Evolutionary conservation across 352 stramenopile genomes (phyloP), one percentile per base, ranked within the genome.

Genomic region (Aphanomyces cochlioides): DNA sequence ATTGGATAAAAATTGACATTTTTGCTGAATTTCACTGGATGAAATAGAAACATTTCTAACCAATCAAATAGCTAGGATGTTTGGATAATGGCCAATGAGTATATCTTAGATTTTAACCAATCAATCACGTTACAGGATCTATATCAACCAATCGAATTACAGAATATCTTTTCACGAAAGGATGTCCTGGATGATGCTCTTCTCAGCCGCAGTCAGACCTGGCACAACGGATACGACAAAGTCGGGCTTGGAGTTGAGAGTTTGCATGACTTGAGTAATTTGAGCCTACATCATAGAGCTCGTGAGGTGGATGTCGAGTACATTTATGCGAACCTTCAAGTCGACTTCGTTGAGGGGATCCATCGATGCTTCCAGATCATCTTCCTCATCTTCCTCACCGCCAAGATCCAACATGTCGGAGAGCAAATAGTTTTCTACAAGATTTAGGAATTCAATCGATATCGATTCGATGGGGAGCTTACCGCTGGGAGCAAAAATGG

Each of bases 291-390:
- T 63, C 53, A 56, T 10, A 56, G 56, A 45, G 43, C 15, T 34
- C n/a, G 13, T 37, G 40, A 13, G 17, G 34, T 45, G 10, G 10
- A 65, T 34, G 21, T 28, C 7, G 43, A 47, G 15, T 37, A 6
- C 13, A 56, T 38, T 67, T 34, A 45, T 54, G 7, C 66, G 47
- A 74, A 92, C 83, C 81, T 90, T 93, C 19, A 93, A 74, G 37
- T 91, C 82, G 13, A 93, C 72, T 4, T 93, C 85, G 63, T 89
- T 91, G 21, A 93, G 73, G 17, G 85, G 82, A 57, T 93, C 85
- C 63, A 93, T 91, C 50, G 90, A 82, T 0, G 85, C 83, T 61
- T 93, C 85, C 66, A 93, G 89, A 56, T 89, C 85, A 69, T 93
- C 82, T 54, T 93, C 83, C 1, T 80, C 73, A 37, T 88, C 81